Conservation (phyloP, 768 basidiomycete genomes). For the Termitomyces sp. region DNA sequence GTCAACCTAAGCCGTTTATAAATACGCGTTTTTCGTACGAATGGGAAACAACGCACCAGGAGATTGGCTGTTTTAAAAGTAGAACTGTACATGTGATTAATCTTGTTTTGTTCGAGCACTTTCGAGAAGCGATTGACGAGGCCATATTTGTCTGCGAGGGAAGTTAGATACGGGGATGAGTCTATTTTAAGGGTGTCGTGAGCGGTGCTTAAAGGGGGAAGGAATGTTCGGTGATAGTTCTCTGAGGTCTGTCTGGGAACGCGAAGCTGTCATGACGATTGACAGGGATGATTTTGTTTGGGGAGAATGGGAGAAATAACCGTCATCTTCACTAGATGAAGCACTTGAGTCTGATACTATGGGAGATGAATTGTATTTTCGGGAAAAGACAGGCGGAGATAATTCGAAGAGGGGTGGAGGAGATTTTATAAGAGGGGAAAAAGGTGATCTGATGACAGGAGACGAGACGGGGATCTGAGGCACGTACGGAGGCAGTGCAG, state of each 20-base stretch:
- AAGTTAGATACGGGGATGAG: slow-evolving; percentile 1
- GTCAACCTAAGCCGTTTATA: slow-evolving; percentile 36
- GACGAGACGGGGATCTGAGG: slow-evolving; percentile 9
- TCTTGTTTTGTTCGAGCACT: slow-evolving; percentile 64
- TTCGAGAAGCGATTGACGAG: slow-evolving; percentile 74
- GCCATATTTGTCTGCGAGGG: slow-evolving; percentile 64
- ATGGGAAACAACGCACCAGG: slow-evolving; percentile 38
- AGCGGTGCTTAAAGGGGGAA: slow-evolving; percentile 27
- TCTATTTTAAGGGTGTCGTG: slow-evolving; percentile 24
- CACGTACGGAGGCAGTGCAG: slow-evolving; percentile 12
- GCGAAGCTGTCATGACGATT: slow-evolving; percentile 31
- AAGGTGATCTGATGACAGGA: neutral
- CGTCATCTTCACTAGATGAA: slow-evolving; percentile 42
- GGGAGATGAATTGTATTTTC: slow-evolving; percentile 1
- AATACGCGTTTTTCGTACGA: neutral
- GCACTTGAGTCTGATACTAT: slow-evolving; percentile 17
- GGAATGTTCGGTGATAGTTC: slow-evolving; percentile 19
- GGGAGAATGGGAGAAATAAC: slow-evolving; percentile 60
- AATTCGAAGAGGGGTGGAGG: slow-evolving; percentile 10
- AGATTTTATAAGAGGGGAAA: neutral
- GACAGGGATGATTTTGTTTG: slow-evolving; percentile 29
- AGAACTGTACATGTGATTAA: slow-evolving; percentile 83
- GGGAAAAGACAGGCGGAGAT: slow-evolving; percentile 7
- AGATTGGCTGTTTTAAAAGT: slow-evolving; percentile 83
- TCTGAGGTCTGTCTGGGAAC: slow-evolving; percentile 38